A percentile compares a stretch with the other conserved stretches of the same genome.
These are phyloP conservation scores for Citrullus colocynthis DNA, from an alignment of 306 rosid species.

Conservation along the genomic window DNA sequence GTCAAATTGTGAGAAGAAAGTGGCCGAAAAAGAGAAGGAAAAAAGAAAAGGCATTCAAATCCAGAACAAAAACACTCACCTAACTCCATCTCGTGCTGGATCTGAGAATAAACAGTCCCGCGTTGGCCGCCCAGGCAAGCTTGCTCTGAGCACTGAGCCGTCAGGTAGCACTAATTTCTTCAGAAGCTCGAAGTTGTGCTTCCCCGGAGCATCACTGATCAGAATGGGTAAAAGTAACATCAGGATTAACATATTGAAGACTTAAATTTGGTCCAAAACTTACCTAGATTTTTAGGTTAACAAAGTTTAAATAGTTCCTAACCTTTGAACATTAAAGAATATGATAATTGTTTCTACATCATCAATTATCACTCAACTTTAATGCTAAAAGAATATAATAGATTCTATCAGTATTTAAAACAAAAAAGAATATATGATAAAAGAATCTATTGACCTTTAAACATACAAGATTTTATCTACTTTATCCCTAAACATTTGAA, in stretches of 20 bases:
- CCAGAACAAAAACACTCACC: constrained; percentile 3
- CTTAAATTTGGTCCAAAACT: background rate
- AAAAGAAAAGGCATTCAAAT: background rate
- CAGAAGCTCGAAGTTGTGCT: constrained; percentile 57
- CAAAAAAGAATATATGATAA: too few species aligned
- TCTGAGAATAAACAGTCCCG: constrained; percentile 67
- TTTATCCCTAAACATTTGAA: background rate
- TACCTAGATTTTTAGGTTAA: background rate
- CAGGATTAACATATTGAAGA: background rate
- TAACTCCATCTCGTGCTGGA: constrained; percentile 72
- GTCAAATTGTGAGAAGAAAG: background rate
- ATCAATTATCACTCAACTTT: background rate
- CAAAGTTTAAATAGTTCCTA: background rate
- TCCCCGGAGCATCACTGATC: constrained; percentile 73
- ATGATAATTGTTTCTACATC: background rate
- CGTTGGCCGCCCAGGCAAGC: constrained; percentile 85
- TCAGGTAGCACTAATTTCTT: constrained; percentile 68
- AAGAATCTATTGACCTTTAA: background rate
- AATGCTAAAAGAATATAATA: background rate
- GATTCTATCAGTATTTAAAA: background rate
- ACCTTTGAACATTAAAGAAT: background rate
- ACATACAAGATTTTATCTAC: background rate
- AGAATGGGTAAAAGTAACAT: background rate
- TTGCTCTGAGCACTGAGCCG: constrained; percentile 68
- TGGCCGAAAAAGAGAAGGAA: background rate